Conservation (phyloP, 306 rosid genomes). For the Mucuna pruriens region DNA sequence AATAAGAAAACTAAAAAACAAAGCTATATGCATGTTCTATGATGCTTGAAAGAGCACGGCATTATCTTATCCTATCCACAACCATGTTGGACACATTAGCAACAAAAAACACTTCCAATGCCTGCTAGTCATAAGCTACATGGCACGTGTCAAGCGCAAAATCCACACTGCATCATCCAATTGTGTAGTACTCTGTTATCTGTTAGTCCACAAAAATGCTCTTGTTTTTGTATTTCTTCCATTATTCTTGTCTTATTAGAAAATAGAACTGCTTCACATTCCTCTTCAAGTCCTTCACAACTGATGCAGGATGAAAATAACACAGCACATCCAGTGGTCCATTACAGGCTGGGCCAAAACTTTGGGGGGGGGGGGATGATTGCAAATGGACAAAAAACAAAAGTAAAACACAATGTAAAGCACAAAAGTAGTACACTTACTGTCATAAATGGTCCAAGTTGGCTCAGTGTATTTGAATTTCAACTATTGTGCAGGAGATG, state of each 20-base stretch:
- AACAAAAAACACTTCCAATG: constrained; percentile 31
- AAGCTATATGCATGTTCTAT: constrained; percentile 9
- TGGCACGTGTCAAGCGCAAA: constrained; percentile 36
- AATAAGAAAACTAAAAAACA: constrained; percentile 15
- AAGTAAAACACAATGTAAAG: background rate
- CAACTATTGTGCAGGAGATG: constrained; percentile 74
- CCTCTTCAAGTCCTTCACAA: background rate
- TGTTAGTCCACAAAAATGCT: constrained; percentile 15
- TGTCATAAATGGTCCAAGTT: constrained; percentile 1
- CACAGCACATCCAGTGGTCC: constrained; percentile 30
- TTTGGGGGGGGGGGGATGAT: background rate
- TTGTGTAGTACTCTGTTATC: constrained; percentile 33
- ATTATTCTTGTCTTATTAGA: constrained; percentile 34
- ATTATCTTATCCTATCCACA: constrained; percentile 47
- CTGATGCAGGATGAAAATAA: background rate
- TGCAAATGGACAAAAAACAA: constrained; percentile 1
- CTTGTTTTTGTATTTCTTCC: constrained; percentile 27
- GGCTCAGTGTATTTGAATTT: constrained; percentile 23
- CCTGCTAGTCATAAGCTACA: constrained; percentile 38
- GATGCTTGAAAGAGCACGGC: constrained; percentile 20
- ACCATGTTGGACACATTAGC: constrained; percentile 48
- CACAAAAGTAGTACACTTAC: too few species aligned
- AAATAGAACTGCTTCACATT: constrained; percentile 6
- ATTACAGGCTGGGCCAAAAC: constrained; percentile 18
- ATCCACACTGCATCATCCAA: constrained; percentile 43